Percentiles rank a stretch among this genome's conserved stretches.
Evolutionary conservation across 169 alveolate species (phyloP).

Genomic region (Babesia caballi): DNA sequence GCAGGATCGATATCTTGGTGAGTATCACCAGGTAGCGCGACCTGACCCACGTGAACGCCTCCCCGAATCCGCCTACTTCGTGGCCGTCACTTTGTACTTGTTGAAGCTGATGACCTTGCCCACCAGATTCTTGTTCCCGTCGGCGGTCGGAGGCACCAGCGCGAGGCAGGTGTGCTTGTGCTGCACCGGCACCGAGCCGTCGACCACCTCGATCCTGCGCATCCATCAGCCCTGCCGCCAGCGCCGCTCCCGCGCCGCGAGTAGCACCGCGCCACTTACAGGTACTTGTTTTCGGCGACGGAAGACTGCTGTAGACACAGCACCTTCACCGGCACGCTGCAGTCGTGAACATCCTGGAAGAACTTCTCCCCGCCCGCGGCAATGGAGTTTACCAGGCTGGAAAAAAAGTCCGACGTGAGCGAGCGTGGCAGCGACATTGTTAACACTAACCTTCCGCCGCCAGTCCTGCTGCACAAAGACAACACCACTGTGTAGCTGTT

Average conservation of each 20-base stretch:
- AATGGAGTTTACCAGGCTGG: constrained; percentile 44
- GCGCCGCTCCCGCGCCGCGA: neutral
- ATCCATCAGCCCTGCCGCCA: neutral
- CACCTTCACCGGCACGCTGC: constrained; percentile 31
- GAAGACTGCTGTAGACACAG: constrained; percentile 61
- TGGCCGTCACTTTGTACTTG: constrained; percentile 54
- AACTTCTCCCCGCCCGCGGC: constrained; percentile 16
- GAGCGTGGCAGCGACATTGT: constrained; percentile 61
- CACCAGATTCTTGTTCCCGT: constrained; percentile 41
- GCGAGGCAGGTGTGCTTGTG: constrained; percentile 64
- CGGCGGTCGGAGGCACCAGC: constrained; percentile 56
- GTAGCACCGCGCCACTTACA: constrained; percentile 15
- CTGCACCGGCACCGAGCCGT: constrained; percentile 61
- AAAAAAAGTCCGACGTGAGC: constrained; percentile 47
- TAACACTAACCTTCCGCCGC: too few species aligned
- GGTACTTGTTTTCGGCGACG: constrained; percentile 58
- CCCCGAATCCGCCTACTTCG: constrained; percentile 26
- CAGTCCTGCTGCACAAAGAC: neutral
- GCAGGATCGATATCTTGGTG: constrained; percentile 45
- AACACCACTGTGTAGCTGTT: neutral
- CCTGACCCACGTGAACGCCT: constrained; percentile 1
- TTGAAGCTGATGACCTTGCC: constrained; percentile 63
- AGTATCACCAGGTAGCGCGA: constrained; percentile 58
- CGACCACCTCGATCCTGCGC: constrained; percentile 57
- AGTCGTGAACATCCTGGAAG: constrained; percentile 58